Evolutionary conservation across 805 yeast genomes (phyloP).

Genomic region (Kregervanrija fluxuum): DNA sequence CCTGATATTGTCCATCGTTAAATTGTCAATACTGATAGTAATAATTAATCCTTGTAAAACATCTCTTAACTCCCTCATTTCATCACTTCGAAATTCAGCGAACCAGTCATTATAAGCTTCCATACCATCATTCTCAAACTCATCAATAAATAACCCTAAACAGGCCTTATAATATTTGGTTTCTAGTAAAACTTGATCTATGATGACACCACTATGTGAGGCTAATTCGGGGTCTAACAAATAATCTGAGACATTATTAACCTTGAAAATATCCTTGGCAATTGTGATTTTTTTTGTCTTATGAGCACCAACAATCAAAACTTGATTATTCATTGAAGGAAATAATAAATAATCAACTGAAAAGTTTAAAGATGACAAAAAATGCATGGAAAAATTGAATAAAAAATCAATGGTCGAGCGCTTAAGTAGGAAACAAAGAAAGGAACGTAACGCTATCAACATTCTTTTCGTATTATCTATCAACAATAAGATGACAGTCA

Average conservation of each 20-base stretch:
- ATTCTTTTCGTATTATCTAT: too few species aligned
- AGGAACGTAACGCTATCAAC: too few species aligned
- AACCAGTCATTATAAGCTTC: slow-evolving; percentile 25
- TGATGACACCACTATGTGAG: slow-evolving; percentile 20
- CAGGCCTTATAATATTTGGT: slow-evolving; percentile 24
- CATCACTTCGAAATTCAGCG: slow-evolving; percentile 31
- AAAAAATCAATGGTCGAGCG: too few species aligned
- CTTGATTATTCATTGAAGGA: slow-evolving; percentile 26
- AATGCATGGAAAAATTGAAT: too few species aligned
- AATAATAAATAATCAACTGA: too few species aligned
- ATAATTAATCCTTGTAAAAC: slow-evolving; percentile 39
- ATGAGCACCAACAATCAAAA: slow-evolving; percentile 39
- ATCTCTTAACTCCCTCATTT: slow-evolving; percentile 37
- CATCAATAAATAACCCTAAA: slow-evolving; percentile 25
- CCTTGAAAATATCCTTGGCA: slow-evolving; percentile 16
- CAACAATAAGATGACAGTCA: too few species aligned
- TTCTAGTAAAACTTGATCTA: slow-evolving; percentile 15
- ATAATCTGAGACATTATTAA: slow-evolving; percentile 19
- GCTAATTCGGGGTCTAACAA: slow-evolving; percentile 4
- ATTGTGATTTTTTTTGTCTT: slow-evolving; percentile 32
- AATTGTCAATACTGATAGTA: slow-evolving; percentile 26
- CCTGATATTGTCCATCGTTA: slow-evolving; percentile 1
- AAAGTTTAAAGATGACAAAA: too few species aligned
- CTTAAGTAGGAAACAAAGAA: too few species aligned
- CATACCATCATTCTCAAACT: slow-evolving; percentile 24